Evolutionary conservation across 2,329 filamentous ascomycete species (phyloP), one percentile per base, ranked within the genome.

Genomic region (Aspergillus pseudonomiae): DNA sequence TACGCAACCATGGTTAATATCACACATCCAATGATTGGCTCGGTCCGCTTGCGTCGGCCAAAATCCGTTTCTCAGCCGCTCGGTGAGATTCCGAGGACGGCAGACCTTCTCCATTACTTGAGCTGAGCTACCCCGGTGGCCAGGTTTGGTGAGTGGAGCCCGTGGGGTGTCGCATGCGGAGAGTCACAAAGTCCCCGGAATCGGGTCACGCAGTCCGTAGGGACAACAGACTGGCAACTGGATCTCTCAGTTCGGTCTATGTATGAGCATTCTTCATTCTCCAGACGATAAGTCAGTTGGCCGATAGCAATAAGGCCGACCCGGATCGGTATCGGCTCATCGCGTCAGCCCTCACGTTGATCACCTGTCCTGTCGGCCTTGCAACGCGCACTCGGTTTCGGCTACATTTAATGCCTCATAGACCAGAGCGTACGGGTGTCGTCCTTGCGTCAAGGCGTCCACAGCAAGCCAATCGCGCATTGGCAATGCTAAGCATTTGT

Each of bases 91-190:
- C 50, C 50, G 50, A 53, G 50, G 19, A 53, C 50, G 50, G 50
- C 30, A 9, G 19, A 53, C 16, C 30, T 34, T 53, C 50, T 52
- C 48, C 48, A 7, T 34, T 32, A 19, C 28, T 34, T 32, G 26
- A 36, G 4, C 16, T 21, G 28, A 53, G 24, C 50, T 54, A 54
- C 52, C 52, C 52, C 52, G n/a, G 52, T 32, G 32, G 52, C 32
- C 52, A 54, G 34, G 19, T 16, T 32, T 14, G 21, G n/a, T 6
- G 52, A 21, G 52, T 54, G 52, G 52, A 54, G 19, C n/a, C 52
- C 52, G n/a, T 54, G 52, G 52, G 52, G 52, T 54, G 52, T 54
- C 52, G 34, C 19, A 16, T 54, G 52, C 52, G 52, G 52, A 54
- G 52, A 36, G n/a, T 16, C 12, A 4, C n/a, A 52, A 52, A 52